Conservation (phyloP, 2,329 filamentous ascomycete species). For the Tolypocladium capitatum region DNA sequence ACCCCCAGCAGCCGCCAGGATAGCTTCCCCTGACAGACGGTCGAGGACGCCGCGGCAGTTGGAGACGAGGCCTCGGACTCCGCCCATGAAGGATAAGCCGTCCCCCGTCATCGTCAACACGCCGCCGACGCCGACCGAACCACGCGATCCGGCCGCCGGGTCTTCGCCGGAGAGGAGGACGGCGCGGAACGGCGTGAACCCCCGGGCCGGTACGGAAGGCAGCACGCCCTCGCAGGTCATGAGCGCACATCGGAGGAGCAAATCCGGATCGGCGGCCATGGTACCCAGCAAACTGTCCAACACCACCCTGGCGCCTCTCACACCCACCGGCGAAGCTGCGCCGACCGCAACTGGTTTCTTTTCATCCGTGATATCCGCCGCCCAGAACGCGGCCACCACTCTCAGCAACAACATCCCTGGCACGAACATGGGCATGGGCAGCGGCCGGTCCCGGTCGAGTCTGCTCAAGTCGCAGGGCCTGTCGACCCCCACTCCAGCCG, state of each 20-base stretch:
- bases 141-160: conserved; percentile 8
- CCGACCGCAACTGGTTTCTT: conserved; percentile 65
- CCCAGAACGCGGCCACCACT: conserved; percentile 77
- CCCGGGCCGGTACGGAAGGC: conserved; percentile 30
- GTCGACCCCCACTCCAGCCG: conserved; percentile 13
- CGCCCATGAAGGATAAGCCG: conserved; percentile 28
- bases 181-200: conserved; percentile 13
- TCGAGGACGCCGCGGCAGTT: conserved; percentile 15
- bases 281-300: conserved; percentile 81
- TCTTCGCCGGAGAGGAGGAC: conserved; percentile 16
- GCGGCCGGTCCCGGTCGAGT: conserved; percentile 20
- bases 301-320: conserved; percentile 56
- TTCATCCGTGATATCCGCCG: conserved; percentile 81
- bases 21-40: conserved; percentile 14
- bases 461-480: conserved; percentile 13
- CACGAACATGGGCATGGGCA: conserved; percentile 40
- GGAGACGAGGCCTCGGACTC: conserved; percentile 27
- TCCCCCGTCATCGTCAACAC: conserved; percentile 50
- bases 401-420: conserved; percentile 64
- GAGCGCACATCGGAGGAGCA: conserved; percentile 51
- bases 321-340: conserved; percentile 54
- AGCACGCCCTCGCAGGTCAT: conserved; percentile 55
- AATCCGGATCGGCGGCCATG: conserved; percentile 40
- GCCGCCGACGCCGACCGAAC: conserved; percentile 49
- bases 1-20: conserved; percentile 16